A percentile compares a stretch with the other conserved stretches of the same genome.
Evolutionary conservation across 257 asterid genomes (phyloP).

Genomic region (Sherardia arvensis): DNA sequence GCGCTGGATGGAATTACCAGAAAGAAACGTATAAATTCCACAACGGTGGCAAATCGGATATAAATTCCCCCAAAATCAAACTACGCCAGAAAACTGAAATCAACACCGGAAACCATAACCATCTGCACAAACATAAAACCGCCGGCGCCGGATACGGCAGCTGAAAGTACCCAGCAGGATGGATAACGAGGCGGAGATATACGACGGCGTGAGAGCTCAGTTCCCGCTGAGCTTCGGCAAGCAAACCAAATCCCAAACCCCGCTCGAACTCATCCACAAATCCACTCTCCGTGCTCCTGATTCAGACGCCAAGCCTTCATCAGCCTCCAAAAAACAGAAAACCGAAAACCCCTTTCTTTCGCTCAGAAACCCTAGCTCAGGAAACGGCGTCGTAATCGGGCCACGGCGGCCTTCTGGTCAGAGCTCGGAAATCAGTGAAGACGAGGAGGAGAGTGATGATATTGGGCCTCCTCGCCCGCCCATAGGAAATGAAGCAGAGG

Average conservation of each 20-base stretch:
- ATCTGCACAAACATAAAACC: background rate
- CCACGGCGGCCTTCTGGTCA: slow-evolving; percentile 35
- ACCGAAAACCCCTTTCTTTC: slow-evolving; percentile 30
- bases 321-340: background rate
- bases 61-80: background rate
- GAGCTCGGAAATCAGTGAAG: slow-evolving; percentile 11
- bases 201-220: slow-evolving; percentile 66
- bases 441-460: slow-evolving; percentile 10
- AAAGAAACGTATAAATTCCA: slow-evolving; percentile 16
- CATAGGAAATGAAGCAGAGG: slow-evolving; percentile 18
- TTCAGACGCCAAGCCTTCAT: slow-evolving; percentile 5
- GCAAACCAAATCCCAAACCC: slow-evolving; percentile 53
- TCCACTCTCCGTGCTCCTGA: slow-evolving; percentile 62
- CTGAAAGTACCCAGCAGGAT: slow-evolving; percentile 3
- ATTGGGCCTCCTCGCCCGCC: slow-evolving; percentile 53
- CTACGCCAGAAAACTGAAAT: background rate
- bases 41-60: too few species aligned
- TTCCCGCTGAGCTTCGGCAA: slow-evolving; percentile 79
- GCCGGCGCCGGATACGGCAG: background rate
- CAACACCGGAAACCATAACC: background rate
- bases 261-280: slow-evolving; percentile 63
- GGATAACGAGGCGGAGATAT: slow-evolving; percentile 74
- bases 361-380: slow-evolving; percentile 23
- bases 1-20: slow-evolving; percentile 2
- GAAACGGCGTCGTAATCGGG: slow-evolving; percentile 29